Conservation (phyloP, 1,284 basidiomycete species). For the Lentinus polychrous region DNA sequence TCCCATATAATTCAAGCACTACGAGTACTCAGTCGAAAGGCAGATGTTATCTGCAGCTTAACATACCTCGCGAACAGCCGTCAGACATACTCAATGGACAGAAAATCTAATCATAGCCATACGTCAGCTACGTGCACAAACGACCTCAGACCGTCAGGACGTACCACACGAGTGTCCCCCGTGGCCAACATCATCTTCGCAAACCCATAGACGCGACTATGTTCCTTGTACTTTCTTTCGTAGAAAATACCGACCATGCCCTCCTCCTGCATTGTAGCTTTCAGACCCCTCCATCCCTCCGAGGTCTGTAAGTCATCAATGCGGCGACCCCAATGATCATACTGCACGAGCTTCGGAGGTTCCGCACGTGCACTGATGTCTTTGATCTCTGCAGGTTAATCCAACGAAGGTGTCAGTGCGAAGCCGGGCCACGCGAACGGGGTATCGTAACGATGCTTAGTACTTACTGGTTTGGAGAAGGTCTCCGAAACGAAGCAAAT, state of each 20-base stretch:
- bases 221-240: constrained; percentile 49
- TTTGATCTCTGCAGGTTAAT: constrained; percentile 47
- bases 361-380: constrained; percentile 34
- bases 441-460: no score
- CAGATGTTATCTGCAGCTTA: neutral
- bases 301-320: constrained; percentile 61
- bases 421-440: neutral
- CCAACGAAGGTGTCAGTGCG: neutral
- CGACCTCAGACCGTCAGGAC: no score
- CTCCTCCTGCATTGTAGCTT: constrained; percentile 61
- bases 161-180: constrained; percentile 56
- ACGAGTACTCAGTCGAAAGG: constrained; percentile 30
- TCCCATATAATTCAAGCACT: constrained; percentile 64
- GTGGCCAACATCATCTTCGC: constrained; percentile 55
- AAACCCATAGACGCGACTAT: constrained; percentile 56
- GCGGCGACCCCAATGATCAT: constrained; percentile 62
- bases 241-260: constrained; percentile 62
- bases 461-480: constrained; percentile 47
- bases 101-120: constrained; percentile 40
- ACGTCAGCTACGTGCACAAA: no score
- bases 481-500: constrained; percentile 46
- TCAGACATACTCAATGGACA: constrained; percentile 78
- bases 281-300: constrained; percentile 68
- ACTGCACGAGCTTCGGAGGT: constrained; percentile 53
- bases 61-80: constrained; percentile 53